Evolutionary conservation across 768 basidiomycete species (phyloP), one percentile per base, ranked within the genome.

Genomic region (Auriscalpium microsporum): DNA sequence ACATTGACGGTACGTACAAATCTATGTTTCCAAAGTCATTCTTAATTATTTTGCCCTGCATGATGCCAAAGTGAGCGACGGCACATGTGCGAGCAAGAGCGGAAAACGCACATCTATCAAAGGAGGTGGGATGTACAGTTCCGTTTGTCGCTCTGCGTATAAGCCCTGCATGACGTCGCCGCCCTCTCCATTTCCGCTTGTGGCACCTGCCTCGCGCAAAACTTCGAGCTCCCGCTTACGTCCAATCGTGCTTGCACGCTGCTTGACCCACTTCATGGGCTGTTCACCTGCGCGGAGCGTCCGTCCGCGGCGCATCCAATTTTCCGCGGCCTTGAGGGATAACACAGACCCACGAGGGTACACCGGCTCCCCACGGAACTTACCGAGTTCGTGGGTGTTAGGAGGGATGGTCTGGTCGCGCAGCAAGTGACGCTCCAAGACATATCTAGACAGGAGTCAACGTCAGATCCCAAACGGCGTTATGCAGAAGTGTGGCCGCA

Each of bases 11-110:
- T 23, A 90, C 90, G 68, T 95, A 99, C 23, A 99, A 72, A 71
- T 99, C 95, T 60, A 99, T 89, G 68, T 97, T 99, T 16, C 95
- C 95, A 67, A 95, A 99, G 60, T 86, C 82, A 64, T 99, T 99
- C 73, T 90, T 94, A 7, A 94, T 94, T 34, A 99, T 80, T 67
- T 81, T 83, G 35, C 95, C 95, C 94, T 98, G 64, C 28, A 42
- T 49, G 45, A 37, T 34, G 6, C 34, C 42, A 45, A 42, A 7
- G 45, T 46, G 53, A 49, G 48, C 40, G 13, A 48, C 10, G 40
- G 33, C n/a, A 21, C 17, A 59, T 21, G 44, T 23, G 35, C 17
- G 34, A 14, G 51, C 34, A 52, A 58, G 45, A 59, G 56, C 52
- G 47, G 53, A 33, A 2, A 35, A 48, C 50, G 34, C 19, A 77